Evolutionary conservation across 164 flowering plant species (phyloP), one percentile per base, ranked within the genome.

Genomic region (Chimonanthus praecox): DNA sequence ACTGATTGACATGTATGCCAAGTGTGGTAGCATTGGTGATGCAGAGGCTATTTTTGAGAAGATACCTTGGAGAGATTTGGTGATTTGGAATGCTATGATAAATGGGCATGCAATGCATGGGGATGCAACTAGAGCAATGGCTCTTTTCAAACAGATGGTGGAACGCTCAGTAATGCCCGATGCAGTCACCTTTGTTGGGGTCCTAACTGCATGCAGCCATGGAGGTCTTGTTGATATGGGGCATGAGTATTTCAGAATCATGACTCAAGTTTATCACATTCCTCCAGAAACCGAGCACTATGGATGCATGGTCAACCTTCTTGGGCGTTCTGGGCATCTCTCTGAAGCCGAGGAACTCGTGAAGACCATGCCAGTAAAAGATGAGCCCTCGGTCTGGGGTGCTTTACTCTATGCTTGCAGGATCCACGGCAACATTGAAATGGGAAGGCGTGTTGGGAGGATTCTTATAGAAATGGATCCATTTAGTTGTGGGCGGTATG

Each of bases 1-100:
- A 62, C 81, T 86, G 15, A 74, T 84, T 4, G 86, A 84, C 71
- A 83, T 86, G 87, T 83, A 86, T 72, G 86, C 84, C 0, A 86
- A 84, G 74, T 86, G 89, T 70, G 89, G 89, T 16, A 64, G 51
- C 50, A 15, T 74, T 5, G 72, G 67, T 15, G 69, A 48, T 54
- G 73, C 80, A 15, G n/a, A 50, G 21, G 67, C 44, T 10, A 51
- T 70, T 6, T 74, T 78, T 74, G 67, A 61, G 16, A 69, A 18
- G 16, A 67, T 74, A 74, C 61, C 62, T 7, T 21, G n/a, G 62
- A 74, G 44, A 67, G 80, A 78, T 45, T 63, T 71, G 13, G 68
- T 72, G 51, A 62, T 75, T 4, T 78, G 78, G 75, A 75, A 73
- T 54, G 72, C 81, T 3, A 68, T 78, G 78, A 78, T 78, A 16